These are phyloP conservation scores for Microdochium trichocladiopsis DNA, from an alignment of 2,329 filamentous ascomycete species.

Conservation along the genomic window DNA sequence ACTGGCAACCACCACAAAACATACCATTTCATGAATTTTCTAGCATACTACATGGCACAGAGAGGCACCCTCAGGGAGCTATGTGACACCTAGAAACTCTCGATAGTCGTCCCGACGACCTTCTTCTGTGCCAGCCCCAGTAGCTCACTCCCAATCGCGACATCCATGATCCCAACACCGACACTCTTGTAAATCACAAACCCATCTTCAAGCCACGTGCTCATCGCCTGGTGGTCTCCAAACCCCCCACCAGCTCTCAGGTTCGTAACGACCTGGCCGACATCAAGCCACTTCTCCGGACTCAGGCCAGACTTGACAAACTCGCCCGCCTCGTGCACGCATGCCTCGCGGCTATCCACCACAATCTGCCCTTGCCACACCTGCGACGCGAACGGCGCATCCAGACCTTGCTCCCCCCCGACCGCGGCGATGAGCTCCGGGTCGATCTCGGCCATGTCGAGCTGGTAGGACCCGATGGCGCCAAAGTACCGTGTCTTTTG, in stretches of 20 bases:
- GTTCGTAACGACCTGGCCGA: slow-evolving; percentile 33
- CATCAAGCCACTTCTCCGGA: slow-evolving; percentile 51
- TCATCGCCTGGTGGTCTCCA: slow-evolving; percentile 28
- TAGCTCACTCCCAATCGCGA: slow-evolving; percentile 54
- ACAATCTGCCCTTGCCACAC: slow-evolving; percentile 23
- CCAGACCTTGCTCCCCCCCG: slow-evolving; percentile 35
- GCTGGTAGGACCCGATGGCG: slow-evolving; percentile 45
- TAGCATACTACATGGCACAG: too few relatives aligned
- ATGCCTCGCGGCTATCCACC: slow-evolving; percentile 51
- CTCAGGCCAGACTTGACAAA: slow-evolving; percentile 54
- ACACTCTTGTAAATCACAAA: slow-evolving; percentile 67
- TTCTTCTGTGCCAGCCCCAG: slow-evolving; percentile 38
- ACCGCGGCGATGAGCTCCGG: slow-evolving; percentile 50
- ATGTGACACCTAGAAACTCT: background rate
- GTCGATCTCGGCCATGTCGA: slow-evolving; percentile 61
- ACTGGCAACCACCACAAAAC: too few relatives aligned
- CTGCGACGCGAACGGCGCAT: slow-evolving; percentile 8
- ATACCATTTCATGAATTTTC: too few relatives aligned
- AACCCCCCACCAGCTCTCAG: background rate
- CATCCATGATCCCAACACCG: slow-evolving; percentile 61
- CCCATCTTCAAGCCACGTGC: slow-evolving; percentile 53
- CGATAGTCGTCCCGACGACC: background rate
- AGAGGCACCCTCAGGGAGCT: too few relatives aligned
- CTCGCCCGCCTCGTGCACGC: slow-evolving; percentile 59
- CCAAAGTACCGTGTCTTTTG: slow-evolving; percentile 35